A percentile compares a stretch with the other conserved stretches of the same genome.
Evolutionary conservation across 2,329 filamentous ascomycete genomes (phyloP).

Genomic region (Trichoderma koningii): DNA sequence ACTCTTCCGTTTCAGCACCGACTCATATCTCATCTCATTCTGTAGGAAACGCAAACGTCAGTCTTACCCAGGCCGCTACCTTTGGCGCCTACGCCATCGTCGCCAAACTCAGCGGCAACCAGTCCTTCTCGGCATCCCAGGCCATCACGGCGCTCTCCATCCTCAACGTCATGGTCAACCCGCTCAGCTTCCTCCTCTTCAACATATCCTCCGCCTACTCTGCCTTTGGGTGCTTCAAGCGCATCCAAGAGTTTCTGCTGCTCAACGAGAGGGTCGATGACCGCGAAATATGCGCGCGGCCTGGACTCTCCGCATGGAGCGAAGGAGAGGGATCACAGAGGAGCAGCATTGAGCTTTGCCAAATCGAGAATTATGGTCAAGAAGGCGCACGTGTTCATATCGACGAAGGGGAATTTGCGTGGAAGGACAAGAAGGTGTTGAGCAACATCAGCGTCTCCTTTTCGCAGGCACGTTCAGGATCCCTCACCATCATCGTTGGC

Average conservation of each 20-base stretch:
- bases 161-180: conserved; percentile 36
- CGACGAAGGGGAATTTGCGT: conserved; percentile 34
- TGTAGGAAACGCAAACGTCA: conserved; percentile 35
- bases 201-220: conserved; percentile 36
- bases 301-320: not conserved
- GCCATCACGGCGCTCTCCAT: conserved; percentile 39
- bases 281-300: conserved; percentile 29
- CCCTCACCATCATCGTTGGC: conserved; percentile 37
- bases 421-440: conserved; percentile 35
- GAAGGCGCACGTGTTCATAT: conserved; percentile 31
- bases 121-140: conserved; percentile 37
- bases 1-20: not conserved
- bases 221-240: conserved; percentile 37
- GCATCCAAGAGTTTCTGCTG: conserved; percentile 38
- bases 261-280: conserved; percentile 34
- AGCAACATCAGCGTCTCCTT: conserved; percentile 34
- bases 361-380: not conserved
- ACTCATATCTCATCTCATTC: not conserved
- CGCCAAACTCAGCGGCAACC: conserved; percentile 33
- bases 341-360: conserved; percentile 27
- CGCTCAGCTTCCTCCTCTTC: conserved; percentile 33
- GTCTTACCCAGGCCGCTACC: conserved; percentile 36
- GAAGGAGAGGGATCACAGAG: not conserved
- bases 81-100: conserved; percentile 39
- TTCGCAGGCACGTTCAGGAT: conserved; percentile 30